phyloP scores from a whole-genome alignment of 2,329 filamentous ascomycete species.

The Ramichloridium luteum region DNA sequence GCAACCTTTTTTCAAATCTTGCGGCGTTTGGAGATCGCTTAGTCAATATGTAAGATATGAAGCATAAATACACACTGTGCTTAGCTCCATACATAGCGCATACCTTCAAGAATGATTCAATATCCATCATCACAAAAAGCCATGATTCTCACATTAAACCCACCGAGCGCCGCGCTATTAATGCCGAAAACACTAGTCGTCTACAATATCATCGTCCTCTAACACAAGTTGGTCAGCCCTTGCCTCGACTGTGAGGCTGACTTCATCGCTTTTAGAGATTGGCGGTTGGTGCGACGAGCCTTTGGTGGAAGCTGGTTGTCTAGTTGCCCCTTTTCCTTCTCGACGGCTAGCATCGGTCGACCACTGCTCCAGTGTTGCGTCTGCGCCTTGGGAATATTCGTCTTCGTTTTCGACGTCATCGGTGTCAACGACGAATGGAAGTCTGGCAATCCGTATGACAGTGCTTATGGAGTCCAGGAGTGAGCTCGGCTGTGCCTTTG shows the following conservation, averaged over 20 bases:
- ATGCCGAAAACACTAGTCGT: constrained; percentile 17
- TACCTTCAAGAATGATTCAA: background rate
- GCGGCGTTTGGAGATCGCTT: no score
- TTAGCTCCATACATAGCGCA: constrained; percentile 1
- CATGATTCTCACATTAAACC: background rate
- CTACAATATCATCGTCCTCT: constrained; percentile 38
- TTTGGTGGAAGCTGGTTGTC: no score
- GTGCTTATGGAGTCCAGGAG: constrained; percentile 54
- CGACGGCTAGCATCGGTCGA: no score
- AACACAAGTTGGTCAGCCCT: constrained; percentile 28
- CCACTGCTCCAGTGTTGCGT: constrained; percentile 27
- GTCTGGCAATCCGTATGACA: constrained; percentile 45
- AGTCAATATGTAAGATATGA: no score
- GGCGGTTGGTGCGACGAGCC: no score
- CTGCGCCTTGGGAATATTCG: constrained; percentile 6
- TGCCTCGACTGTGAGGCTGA: constrained; percentile 17
- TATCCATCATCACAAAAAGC: background rate
- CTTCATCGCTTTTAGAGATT: no score
- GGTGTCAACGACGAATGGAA: constrained; percentile 9
- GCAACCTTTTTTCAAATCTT: no score
- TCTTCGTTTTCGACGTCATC: constrained; percentile 23
- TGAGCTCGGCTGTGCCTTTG: constrained; percentile 10
- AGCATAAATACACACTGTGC: no score
- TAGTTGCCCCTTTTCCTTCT: no score
- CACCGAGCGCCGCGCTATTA: background rate